phyloP scores from a whole-genome alignment of 1,284 basidiomycete genomes.

The Cutaneotrichosporon sp. region DNA sequence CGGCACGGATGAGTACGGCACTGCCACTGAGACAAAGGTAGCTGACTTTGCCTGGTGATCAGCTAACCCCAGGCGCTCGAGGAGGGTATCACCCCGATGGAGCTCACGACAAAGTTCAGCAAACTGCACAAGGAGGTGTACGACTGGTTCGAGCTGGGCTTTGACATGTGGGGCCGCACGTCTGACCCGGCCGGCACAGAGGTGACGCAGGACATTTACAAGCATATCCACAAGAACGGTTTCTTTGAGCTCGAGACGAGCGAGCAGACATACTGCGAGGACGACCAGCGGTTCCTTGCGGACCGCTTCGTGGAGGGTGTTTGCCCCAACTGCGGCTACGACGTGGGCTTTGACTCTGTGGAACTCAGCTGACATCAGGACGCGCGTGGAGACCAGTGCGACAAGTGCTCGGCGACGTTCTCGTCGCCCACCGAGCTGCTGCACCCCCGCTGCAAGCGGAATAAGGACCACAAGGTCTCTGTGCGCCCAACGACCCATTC shows the following conservation, averaged over 20 bases:
- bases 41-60: constrained; percentile 1
- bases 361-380: constrained; percentile 55
- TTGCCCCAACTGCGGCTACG: constrained; percentile 82
- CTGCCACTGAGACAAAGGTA: constrained; percentile 82
- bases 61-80: constrained; percentile 70
- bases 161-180: constrained; percentile 95
- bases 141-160: constrained; percentile 63
- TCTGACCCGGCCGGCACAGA: constrained; percentile 86
- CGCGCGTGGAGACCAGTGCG: constrained; percentile 97
- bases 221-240: constrained; percentile 70
- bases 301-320: constrained; percentile 93
- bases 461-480: constrained; percentile 70
- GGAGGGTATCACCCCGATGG: constrained; percentile 78
- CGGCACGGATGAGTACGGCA: constrained; percentile 98
- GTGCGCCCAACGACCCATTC: constrained; percentile 83
- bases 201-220: constrained; percentile 85
- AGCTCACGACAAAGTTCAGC: constrained; percentile 92
- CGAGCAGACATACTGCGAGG: constrained; percentile 89
- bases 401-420: constrained; percentile 84
- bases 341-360: constrained; percentile 53
- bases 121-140: constrained; percentile 87
- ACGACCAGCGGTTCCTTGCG: constrained; percentile 85
- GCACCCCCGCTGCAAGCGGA: constrained; percentile 89
- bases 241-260: constrained; percentile 74
- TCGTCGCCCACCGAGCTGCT: constrained; percentile 86